phyloP scores from a whole-genome alignment of 108 stramenopile genomes.

The Discostella stelligeroides region DNA sequence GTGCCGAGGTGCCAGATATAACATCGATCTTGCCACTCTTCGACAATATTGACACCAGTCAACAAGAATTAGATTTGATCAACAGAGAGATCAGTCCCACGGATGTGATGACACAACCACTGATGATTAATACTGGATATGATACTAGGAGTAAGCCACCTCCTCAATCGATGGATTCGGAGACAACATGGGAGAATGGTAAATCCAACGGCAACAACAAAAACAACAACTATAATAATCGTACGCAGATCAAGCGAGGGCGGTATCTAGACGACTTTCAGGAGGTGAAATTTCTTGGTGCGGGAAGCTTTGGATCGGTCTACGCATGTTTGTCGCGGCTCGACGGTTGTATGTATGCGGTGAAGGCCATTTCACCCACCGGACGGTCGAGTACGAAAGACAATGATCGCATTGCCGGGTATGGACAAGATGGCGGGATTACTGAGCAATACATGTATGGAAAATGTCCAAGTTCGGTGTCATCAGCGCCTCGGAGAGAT shows the following conservation, averaged over 20 bases:
- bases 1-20: no score
- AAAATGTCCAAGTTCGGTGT: background rate
- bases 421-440: slow-evolving; percentile 3
- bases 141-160: background rate
- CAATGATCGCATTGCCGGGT: background rate
- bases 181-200: slow-evolving; percentile 4
- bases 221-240: slow-evolving; percentile 1
- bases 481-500: slow-evolving; percentile 33
- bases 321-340: slow-evolving; percentile 42
- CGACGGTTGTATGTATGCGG: slow-evolving; percentile 51
- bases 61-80: background rate
- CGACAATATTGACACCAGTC: background rate
- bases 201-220: background rate
- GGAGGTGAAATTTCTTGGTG: slow-evolving; percentile 42
- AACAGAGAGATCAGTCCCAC: slow-evolving; percentile 56
- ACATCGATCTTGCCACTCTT: no score
- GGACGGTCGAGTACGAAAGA: slow-evolving; percentile 11
- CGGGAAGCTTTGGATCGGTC: slow-evolving; percentile 50
- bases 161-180: slow-evolving; percentile 16
- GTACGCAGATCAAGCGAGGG: slow-evolving; percentile 9
- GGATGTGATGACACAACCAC: slow-evolving; percentile 38
- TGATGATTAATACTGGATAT: no score
- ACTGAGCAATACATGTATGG: background rate
- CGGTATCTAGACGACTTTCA: slow-evolving; percentile 47
- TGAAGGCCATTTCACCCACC: slow-evolving; percentile 39